Conservation (phyloP, 164 flowering plant species). For the Akebia trifoliata region DNA sequence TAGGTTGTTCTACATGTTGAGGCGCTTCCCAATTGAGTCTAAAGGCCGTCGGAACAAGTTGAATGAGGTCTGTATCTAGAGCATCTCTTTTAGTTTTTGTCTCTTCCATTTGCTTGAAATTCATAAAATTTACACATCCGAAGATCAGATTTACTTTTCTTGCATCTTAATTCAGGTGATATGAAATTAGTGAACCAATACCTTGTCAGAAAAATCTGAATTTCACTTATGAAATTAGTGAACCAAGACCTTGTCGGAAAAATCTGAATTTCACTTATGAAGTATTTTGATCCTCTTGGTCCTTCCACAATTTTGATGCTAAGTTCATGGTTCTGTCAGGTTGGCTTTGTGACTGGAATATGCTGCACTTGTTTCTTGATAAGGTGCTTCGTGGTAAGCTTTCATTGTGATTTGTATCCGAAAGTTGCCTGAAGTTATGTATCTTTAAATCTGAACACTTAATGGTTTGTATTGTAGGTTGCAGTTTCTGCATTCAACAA, state of each 20-base stretch:
- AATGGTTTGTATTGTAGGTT: conserved; percentile 31
- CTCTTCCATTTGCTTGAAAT: neutral
- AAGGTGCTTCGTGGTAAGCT: conserved; percentile 71
- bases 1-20: conserved; percentile 72
- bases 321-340: conserved; percentile 49
- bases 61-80: conserved; percentile 46
- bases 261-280: no score
- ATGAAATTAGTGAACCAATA: no score
- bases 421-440: neutral
- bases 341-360: conserved; percentile 75
- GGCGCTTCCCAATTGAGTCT: conserved; percentile 82
- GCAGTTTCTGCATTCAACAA: conserved; percentile 56
- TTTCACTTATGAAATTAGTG: no score
- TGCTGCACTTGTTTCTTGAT: conserved; percentile 81
- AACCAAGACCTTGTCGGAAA: no score
- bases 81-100: neutral
- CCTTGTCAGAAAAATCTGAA: no score
- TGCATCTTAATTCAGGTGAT: no score
- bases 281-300: no score
- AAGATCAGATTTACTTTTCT: no score
- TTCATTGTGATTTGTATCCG: neutral
- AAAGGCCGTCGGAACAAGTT: conserved; percentile 75
- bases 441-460: neutral
- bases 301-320: neutral
- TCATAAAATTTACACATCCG: no score